phyloP scores from a whole-genome alignment of 179 eudicot genomes.

The Drosera spatulata region DNA sequence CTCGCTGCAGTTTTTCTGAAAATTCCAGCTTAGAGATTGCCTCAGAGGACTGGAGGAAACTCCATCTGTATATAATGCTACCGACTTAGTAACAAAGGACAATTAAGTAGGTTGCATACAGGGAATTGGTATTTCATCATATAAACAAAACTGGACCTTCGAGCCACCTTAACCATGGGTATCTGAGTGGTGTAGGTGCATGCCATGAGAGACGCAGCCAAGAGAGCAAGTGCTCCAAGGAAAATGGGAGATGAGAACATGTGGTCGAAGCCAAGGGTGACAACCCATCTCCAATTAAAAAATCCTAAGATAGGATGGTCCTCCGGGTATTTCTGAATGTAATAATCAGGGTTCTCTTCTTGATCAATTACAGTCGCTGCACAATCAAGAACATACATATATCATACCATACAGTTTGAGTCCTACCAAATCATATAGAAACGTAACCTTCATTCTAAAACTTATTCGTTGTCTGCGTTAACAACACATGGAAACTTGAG shows the following conservation, averaged over 20 bases:
- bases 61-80: constrained; percentile 52
- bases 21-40: constrained; percentile 73
- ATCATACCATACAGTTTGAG: not conserved
- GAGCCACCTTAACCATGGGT: constrained; percentile 90
- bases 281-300: constrained; percentile 88
- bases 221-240: constrained; percentile 49
- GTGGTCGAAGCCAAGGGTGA: constrained; percentile 80
- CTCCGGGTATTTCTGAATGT: constrained; percentile 72
- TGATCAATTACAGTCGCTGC: constrained; percentile 87
- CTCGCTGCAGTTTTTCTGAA: constrained; percentile 64
- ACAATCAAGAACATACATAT: constrained; percentile 1
- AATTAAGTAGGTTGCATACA: constrained; percentile 2
- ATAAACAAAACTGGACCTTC: constrained; percentile 45
- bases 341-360: constrained; percentile 81
- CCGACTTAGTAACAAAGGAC: not conserved
- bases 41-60: constrained; percentile 55
- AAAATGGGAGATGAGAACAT: constrained; percentile 93
- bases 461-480: too few species aligned
- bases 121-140: not conserved
- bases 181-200: constrained; percentile 97
- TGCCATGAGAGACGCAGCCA: constrained; percentile 90
- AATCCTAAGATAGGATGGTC: constrained; percentile 82
- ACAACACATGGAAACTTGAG: too few species aligned
- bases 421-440: too few species aligned
- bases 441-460: too few species aligned